Evolutionary conservation across 257 asterid species (phyloP).

Genomic region (Salvia splendens): DNA sequence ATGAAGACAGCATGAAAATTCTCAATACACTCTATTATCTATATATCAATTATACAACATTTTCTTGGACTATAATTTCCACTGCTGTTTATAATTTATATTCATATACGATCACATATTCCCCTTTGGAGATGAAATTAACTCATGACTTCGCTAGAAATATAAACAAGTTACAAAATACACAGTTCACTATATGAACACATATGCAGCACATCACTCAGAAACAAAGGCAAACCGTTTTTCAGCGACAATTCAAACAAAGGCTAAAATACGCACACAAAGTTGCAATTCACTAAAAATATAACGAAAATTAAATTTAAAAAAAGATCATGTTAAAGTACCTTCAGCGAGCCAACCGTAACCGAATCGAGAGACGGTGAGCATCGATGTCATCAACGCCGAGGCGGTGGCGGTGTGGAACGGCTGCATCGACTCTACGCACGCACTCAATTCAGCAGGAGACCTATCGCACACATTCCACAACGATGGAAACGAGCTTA

Average conservation of each 20-base stretch:
- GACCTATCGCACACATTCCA: conserved; percentile 37
- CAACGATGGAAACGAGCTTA: too few relatives aligned
- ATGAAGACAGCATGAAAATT: not conserved
- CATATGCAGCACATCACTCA: not conserved
- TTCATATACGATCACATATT: not conserved
- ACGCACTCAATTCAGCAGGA: conserved; percentile 81
- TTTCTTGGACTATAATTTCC: not conserved
- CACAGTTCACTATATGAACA: conserved; percentile 5
- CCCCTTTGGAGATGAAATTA: not conserved
- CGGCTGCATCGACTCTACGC: conserved; percentile 79
- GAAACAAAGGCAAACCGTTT: not conserved
- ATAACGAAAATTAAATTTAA: not conserved
- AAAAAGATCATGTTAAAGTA: conserved; percentile 22
- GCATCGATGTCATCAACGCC: conserved; percentile 94
- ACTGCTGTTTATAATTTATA: not conserved
- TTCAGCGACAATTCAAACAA: not conserved
- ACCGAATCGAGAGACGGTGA: conserved; percentile 71
- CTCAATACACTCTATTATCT: too few relatives aligned
- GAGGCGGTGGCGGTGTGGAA: conserved; percentile 90
- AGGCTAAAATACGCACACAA: not conserved
- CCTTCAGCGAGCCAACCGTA: conserved; percentile 91
- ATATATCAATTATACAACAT: not conserved
- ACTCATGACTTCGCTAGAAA: not conserved
- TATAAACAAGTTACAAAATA: not conserved
- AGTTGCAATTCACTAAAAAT: not conserved